Base-by-base conservation (phyloP, 805 yeast genomes). In the Cyberlindnera mycetangii region DNA sequence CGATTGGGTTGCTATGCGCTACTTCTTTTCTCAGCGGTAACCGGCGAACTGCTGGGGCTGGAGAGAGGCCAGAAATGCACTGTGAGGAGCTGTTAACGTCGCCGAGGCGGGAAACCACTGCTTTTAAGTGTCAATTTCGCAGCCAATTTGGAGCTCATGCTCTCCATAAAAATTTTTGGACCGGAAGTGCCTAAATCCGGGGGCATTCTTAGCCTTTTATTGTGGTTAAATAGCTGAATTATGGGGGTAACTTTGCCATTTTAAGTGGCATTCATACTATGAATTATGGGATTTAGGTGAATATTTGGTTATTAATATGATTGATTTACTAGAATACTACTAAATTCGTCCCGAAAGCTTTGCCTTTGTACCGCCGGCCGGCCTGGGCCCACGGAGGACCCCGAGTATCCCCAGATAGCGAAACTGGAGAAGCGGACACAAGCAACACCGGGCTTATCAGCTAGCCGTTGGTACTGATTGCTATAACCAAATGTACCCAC, bases 151-250 rank as follows among this genome's bases (percentile, higher is more conserved):
- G 18, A 19, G 16, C 37, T 34, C 20, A 25, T 34, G 37, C 25
- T 20, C 20, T 22, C 20, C 30, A 22, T 24, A 35, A 35, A 42
- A 42, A 32, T 35, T 42, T 42, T 37, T 31, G 22, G 41, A 17
- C 33, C 44, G 44, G 44, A 41, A 41, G 17, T 41, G 9, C n/a
- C 9, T 14, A 19, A 5, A 32, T 24, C 42, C 42, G 42, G 16
- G 42, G 34, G 34, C 11, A 15, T 10, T 5, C n/a, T 18, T 5
- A 6, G 11, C 18, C n/a, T 5, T 32, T 32, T 6, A 32, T 32
- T 4, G 21, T 14, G 8, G 21, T 7, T 7, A 32, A 7, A 5
- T 4, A 32, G 12, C n/a, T 21, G 35, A 6, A 7, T 12, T 18
- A 9, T 7, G 22, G 35, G 11, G 22, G 35, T 5, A 11, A 17